A percentile compares a stretch with the other conserved stretches of the same genome.
These are phyloP conservation scores for Syzygium syzygioides DNA, from an alignment of 441 rosid species.

Conservation along the genomic window DNA sequence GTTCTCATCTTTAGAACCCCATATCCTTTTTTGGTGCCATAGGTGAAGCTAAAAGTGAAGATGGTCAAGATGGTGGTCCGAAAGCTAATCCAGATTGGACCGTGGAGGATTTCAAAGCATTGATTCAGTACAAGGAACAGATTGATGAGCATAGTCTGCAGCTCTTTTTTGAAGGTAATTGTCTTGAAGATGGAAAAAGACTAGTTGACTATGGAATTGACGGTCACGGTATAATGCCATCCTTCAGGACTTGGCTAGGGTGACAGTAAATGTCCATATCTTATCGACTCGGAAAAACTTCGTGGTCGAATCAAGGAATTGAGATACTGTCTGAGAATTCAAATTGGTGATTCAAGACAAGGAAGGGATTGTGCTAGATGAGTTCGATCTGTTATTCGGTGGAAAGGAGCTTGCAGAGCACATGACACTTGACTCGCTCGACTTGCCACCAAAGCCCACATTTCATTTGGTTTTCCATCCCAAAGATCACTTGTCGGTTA, in stretches of 20 bases:
- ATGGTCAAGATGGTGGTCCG: constrained; percentile 12
- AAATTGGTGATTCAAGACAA: constrained; percentile 13
- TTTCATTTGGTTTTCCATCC: constrained; percentile 10
- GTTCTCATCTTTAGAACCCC: not conserved
- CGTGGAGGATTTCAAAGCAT: constrained; percentile 13
- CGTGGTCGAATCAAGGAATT: constrained; percentile 5
- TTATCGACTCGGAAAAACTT: constrained; percentile 2
- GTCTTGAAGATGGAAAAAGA: constrained; percentile 8
- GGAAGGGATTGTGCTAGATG: constrained; percentile 9
- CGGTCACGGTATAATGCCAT: not conserved
- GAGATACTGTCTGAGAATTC: constrained; percentile 13
- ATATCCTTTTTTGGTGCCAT: not conserved
- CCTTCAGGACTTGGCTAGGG: not conserved
- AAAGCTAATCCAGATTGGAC: constrained; percentile 9
- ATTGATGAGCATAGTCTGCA: constrained; percentile 3
- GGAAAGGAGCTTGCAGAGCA: constrained; percentile 21
- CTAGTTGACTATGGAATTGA: constrained; percentile 16
- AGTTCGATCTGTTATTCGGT: constrained; percentile 3
- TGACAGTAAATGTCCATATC: constrained; percentile 8
- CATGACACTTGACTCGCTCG: too few relatives aligned
- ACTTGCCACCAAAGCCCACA: constrained; percentile 12
- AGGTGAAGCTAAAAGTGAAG: constrained; percentile 23
- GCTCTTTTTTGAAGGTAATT: constrained; percentile 7
- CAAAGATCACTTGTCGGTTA: constrained; percentile 8
- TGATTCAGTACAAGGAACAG: constrained; percentile 14